Percentiles rank a stretch among this genome's conserved stretches.
Conservation (phyloP, 2,329 filamentous ascomycete species). For the Geosmithia flava region DNA sequence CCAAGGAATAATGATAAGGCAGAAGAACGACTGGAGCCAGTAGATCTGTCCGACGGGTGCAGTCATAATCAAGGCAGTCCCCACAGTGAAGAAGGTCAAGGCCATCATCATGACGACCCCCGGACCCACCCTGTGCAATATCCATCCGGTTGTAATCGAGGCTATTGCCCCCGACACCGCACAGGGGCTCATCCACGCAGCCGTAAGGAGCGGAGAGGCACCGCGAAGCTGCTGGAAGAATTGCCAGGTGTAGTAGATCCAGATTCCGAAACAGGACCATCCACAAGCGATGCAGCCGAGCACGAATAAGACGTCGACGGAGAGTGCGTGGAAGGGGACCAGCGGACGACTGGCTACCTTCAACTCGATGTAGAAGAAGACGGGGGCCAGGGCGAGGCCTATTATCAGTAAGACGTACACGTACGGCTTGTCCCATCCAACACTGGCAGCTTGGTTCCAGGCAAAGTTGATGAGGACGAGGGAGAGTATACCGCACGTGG, state of each 20-base stretch:
- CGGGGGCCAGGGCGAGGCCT: constrained; percentile 36
- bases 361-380: constrained; percentile 46
- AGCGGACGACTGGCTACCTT: constrained; percentile 35
- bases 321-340: constrained; percentile 37
- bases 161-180: constrained; percentile 30
- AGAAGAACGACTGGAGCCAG: constrained; percentile 52
- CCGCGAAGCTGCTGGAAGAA: constrained; percentile 31
- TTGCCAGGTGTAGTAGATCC: constrained; percentile 37
- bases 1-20: constrained; percentile 43
- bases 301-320: constrained; percentile 39
- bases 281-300: constrained; percentile 39
- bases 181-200: constrained; percentile 30
- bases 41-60: constrained; percentile 44
- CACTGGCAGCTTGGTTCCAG: constrained; percentile 51
- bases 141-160: constrained; percentile 27
- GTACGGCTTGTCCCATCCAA: constrained; percentile 44
- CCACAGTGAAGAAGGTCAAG: constrained; percentile 28
- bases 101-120: constrained; percentile 29
- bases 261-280: constrained; percentile 42
- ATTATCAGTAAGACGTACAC: constrained; percentile 45
- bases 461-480: constrained; percentile 54
- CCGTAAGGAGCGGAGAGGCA: constrained; percentile 27
- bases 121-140: constrained; percentile 22
- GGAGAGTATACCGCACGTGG: constrained; percentile 33
- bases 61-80: constrained; percentile 28